phyloP scores from a whole-genome alignment of 2,329 filamentous ascomycete species.

The Trichophaea hybrida region DNA sequence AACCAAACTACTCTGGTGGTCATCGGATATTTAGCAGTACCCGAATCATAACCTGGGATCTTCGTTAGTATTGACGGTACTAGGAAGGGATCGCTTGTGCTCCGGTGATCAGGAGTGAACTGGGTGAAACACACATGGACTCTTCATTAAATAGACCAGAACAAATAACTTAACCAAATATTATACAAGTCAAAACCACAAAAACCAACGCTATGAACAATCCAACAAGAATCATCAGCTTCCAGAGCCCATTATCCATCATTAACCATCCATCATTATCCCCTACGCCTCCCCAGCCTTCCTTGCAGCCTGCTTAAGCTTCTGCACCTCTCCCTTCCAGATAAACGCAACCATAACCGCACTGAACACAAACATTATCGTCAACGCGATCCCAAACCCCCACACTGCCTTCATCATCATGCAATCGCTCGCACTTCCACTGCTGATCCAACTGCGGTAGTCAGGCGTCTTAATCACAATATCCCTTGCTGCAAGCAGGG shows the following conservation, averaged over 20 bases:
- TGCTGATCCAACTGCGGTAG: slow-evolving; percentile 39
- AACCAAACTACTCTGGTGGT: too few species aligned
- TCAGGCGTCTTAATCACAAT: slow-evolving; percentile 23
- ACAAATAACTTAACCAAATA: neutral
- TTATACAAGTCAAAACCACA: neutral
- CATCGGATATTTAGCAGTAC: too few species aligned
- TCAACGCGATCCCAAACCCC: slow-evolving; percentile 69
- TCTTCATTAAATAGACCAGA: neutral
- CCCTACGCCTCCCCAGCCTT: neutral
- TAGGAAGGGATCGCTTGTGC: too few species aligned
- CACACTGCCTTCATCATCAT: slow-evolving; percentile 75
- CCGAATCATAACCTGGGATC: too few species aligned
- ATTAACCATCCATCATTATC: neutral
- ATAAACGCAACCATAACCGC: slow-evolving; percentile 31
- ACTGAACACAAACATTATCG: slow-evolving; percentile 54
- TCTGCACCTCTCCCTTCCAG: slow-evolving; percentile 10
- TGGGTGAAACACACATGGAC: neutral
- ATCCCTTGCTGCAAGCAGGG: neutral
- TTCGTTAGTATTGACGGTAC: too few species aligned
- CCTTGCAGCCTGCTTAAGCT: neutral
- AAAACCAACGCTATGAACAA: neutral
- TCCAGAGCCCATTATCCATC: neutral
- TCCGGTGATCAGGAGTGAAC: too few species aligned
- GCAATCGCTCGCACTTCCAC: slow-evolving; percentile 48
- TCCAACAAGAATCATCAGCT: neutral